Evolutionary conservation across 1,284 basidiomycete species (phyloP).

Genomic region (Cystobasidiaceae sp.): DNA sequence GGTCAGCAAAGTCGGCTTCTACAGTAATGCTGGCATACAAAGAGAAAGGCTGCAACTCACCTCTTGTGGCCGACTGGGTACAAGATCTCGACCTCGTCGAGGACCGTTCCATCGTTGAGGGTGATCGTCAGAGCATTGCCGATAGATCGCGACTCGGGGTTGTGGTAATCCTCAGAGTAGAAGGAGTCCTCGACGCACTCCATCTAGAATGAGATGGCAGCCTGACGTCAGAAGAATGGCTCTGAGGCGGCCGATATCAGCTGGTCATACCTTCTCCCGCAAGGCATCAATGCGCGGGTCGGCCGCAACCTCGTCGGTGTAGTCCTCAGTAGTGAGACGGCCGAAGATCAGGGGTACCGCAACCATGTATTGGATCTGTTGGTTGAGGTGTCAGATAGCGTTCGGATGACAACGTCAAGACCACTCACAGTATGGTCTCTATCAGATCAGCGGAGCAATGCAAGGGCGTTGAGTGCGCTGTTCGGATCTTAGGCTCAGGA

Average conservation of each 20-base stretch:
- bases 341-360: constrained; percentile 83
- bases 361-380: constrained; percentile 71
- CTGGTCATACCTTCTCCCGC: constrained; percentile 67
- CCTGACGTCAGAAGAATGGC: too few relatives aligned
- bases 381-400: constrained; percentile 42
- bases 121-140: constrained; percentile 81
- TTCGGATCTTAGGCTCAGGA: neutral
- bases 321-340: constrained; percentile 76
- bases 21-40: too few relatives aligned
- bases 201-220: too few relatives aligned
- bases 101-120: constrained; percentile 78
- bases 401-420: constrained; percentile 42
- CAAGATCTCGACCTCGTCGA: constrained; percentile 82
- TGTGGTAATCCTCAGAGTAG: constrained; percentile 56
- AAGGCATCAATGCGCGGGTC: constrained; percentile 80
- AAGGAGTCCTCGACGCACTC: constrained; percentile 71
- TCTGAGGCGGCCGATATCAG: too few relatives aligned
- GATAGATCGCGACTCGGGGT: constrained; percentile 82
- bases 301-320: constrained; percentile 72
- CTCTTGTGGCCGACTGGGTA: constrained; percentile 50
- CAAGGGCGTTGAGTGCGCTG: neutral
- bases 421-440: constrained; percentile 64
- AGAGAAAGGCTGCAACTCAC: neutral
- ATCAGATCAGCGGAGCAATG: neutral
- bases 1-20: neutral